phyloP scores from a whole-genome alignment of 2,329 filamentous ascomycete species.

The Teratosphaeria nubilosa region DNA sequence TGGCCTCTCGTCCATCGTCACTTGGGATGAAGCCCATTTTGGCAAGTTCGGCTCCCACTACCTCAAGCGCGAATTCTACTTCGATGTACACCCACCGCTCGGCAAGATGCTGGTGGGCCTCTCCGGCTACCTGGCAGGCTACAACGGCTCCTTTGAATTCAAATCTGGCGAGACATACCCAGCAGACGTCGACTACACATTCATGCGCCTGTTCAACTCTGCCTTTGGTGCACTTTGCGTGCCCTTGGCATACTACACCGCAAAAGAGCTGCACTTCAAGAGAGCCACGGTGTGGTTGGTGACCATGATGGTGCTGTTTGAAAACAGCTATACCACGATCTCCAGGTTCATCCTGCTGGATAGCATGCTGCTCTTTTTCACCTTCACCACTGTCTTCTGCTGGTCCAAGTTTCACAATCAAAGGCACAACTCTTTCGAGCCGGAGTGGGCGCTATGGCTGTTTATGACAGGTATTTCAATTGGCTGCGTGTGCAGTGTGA shows the following conservation, averaged over 20 bases:
- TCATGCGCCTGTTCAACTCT: slow-evolving; percentile 97
- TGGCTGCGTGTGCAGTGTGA: slow-evolving; percentile 96
- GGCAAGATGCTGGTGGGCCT: slow-evolving; percentile 98
- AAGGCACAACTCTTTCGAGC: slow-evolving; percentile 73
- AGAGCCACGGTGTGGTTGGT: slow-evolving; percentile 88
- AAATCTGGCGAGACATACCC: slow-evolving; percentile 97
- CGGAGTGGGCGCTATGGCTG: slow-evolving; percentile 91
- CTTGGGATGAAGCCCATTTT: slow-evolving; percentile 72
- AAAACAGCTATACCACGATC: slow-evolving; percentile 99
- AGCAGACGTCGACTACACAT: slow-evolving; percentile 87
- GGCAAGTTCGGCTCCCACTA: slow-evolving; percentile 99
- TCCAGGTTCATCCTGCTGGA: slow-evolving; percentile 96
- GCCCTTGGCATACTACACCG: slow-evolving; percentile 90
- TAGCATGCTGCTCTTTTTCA: slow-evolving; percentile 97
- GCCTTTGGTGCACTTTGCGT: slow-evolving; percentile 88
- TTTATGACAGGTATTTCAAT: slow-evolving; percentile 90
- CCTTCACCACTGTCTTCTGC: slow-evolving; percentile 93
- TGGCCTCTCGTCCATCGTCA: slow-evolving; percentile 59
- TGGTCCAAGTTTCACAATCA: slow-evolving; percentile 94
- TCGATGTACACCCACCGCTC: slow-evolving; percentile 89
- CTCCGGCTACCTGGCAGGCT: slow-evolving; percentile 90
- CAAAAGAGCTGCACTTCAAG: slow-evolving; percentile 77
- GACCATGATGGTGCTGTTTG: slow-evolving; percentile 92
- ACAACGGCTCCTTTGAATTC: slow-evolving; percentile 99
- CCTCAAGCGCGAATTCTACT: slow-evolving; percentile 98